These are phyloP conservation scores for Astrothelium subdiscretum DNA, from an alignment of 495 filamentous ascomycete species.

Conservation along the genomic window DNA sequence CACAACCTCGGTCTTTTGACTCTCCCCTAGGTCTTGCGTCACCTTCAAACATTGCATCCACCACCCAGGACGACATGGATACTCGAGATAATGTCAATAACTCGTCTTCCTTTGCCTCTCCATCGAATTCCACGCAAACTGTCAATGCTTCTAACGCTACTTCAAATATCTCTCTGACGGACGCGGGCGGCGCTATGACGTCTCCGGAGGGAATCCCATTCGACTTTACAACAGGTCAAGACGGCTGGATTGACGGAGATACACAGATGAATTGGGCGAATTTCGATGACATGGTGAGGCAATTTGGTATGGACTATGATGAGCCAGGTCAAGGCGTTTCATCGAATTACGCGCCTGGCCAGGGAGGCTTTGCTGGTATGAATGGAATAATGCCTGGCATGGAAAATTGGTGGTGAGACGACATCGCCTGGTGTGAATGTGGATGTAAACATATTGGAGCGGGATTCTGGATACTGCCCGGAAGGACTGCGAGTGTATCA, in stretches of 20 bases:
- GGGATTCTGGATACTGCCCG: no score
- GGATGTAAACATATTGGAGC: no score
- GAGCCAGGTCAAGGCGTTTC: background rate
- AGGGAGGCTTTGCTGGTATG: background rate
- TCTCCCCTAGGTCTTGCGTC: background rate
- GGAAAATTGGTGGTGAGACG: background rate
- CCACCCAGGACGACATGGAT: background rate
- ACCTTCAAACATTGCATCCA: background rate
- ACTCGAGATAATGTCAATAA: background rate
- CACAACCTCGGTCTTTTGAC: background rate
- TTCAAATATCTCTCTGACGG: background rate
- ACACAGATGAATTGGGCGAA: conserved; percentile 14
- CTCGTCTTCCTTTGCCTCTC: background rate
- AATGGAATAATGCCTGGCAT: background rate
- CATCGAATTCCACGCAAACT: background rate
- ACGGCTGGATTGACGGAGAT: background rate
- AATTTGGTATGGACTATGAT: conserved; percentile 20
- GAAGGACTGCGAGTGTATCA: no score
- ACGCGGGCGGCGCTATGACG: background rate
- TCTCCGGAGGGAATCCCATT: background rate
- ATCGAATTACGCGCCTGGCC: background rate
- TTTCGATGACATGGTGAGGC: conserved; percentile 18
- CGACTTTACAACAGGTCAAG: background rate
- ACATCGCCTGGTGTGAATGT: no score
- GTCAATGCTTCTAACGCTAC: background rate